phyloP scores from a whole-genome alignment of 495 filamentous ascomycete species.

The Penicillium steckii region DNA sequence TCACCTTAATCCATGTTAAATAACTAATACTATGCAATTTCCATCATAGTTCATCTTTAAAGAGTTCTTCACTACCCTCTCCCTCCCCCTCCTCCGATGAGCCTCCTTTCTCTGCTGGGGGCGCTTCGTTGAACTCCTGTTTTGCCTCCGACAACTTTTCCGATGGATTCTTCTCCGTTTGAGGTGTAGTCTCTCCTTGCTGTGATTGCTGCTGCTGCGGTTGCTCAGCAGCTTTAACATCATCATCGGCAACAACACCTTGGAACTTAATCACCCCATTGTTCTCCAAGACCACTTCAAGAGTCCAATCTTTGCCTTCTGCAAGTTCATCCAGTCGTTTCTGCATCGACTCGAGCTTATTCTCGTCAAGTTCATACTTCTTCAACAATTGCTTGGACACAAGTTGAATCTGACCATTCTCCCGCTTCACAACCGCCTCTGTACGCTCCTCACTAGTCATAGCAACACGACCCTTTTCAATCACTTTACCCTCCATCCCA shows the following conservation, averaged over 20 bases:
- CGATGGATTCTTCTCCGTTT: not conserved
- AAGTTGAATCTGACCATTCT: constrained; percentile 54
- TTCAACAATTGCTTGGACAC: constrained; percentile 62
- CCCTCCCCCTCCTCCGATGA: constrained; percentile 17
- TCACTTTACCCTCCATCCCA: constrained; percentile 52
- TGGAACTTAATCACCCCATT: constrained; percentile 52
- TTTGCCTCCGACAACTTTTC: not conserved
- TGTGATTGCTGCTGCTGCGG: not conserved
- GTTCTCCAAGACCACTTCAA: constrained; percentile 46
- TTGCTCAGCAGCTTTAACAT: not conserved
- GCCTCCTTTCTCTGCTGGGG: constrained; percentile 9
- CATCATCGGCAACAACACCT: constrained; percentile 37
- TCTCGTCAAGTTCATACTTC: constrained; percentile 66
- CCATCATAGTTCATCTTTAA: constrained; percentile 54
- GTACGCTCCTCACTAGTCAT: constrained; percentile 40
- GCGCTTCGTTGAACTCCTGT: constrained; percentile 4
- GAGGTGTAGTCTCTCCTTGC: not conserved
- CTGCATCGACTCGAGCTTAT: constrained; percentile 62
- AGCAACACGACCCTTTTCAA: constrained; percentile 52
- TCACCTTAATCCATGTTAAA: no score
- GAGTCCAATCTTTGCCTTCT: constrained; percentile 45
- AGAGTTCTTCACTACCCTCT: constrained; percentile 52
- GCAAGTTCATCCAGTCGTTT: constrained; percentile 49
- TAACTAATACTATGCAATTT: constrained; percentile 9
- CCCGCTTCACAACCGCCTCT: constrained; percentile 53